These are phyloP conservation scores for Lepidium sativum DNA, from an alignment of 345 rosid genomes.

Conservation along the genomic window DNA sequence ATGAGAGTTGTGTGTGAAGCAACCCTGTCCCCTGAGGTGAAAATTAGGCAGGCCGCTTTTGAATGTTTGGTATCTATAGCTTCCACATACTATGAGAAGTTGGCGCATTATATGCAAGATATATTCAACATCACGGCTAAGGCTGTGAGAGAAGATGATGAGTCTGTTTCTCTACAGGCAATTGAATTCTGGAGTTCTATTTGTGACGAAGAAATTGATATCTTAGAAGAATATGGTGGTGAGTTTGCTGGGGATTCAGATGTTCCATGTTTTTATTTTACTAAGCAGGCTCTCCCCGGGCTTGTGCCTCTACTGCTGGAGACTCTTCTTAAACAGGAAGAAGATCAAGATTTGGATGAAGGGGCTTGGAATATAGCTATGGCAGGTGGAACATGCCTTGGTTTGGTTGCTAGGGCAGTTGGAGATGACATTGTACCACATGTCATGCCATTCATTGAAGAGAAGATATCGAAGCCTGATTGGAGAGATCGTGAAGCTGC, in stretches of 20 bases:
- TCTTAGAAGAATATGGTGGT: constrained; percentile 46
- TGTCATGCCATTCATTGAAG: constrained; percentile 62
- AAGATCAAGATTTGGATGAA: constrained; percentile 67
- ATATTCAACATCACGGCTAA: constrained; percentile 51
- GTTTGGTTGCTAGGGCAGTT: constrained; percentile 60
- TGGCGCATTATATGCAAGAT: constrained; percentile 47
- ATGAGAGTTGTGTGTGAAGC: constrained; percentile 70
- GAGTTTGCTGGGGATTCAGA: constrained; percentile 49
- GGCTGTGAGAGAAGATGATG: constrained; percentile 56
- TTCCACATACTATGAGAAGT: constrained; percentile 50
- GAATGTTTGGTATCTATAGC: constrained; percentile 65
- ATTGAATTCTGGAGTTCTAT: constrained; percentile 69
- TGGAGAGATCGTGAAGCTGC: constrained; percentile 68
- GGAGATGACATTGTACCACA: constrained; percentile 60
- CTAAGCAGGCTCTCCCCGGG: constrained; percentile 55
- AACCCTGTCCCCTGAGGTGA: constrained; percentile 43
- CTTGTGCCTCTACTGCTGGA: constrained; percentile 55
- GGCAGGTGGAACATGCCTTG: constrained; percentile 65
- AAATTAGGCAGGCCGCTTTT: constrained; percentile 54
- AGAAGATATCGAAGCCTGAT: constrained; percentile 55
- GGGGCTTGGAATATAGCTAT: constrained; percentile 69
- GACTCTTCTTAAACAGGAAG: constrained; percentile 62
- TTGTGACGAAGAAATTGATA: constrained; percentile 64
- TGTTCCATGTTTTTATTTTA: constrained; percentile 46
- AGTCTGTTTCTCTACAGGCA: constrained; percentile 58